These are phyloP conservation scores for Stephania japonica DNA, from an alignment of 164 flowering plant genomes.

Conservation along the genomic window DNA sequence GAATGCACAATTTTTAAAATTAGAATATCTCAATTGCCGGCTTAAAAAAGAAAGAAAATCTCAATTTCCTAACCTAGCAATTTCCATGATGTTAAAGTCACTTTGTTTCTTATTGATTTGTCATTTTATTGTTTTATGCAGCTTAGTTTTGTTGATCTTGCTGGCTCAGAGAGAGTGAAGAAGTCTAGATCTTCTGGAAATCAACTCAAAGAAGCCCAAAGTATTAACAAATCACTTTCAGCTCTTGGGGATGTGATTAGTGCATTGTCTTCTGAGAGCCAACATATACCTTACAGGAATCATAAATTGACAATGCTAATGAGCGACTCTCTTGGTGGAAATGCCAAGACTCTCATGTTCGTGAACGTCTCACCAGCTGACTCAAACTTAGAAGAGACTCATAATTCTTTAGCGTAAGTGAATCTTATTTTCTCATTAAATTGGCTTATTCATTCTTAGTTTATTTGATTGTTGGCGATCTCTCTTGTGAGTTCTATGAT, in stretches of 20 bases:
- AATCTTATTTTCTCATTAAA: not conserved
- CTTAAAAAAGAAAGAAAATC: too few species aligned
- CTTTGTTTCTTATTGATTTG: not conserved
- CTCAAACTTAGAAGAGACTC: slow-evolving; percentile 88
- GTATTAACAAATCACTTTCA: slow-evolving; percentile 95
- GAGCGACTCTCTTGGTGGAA: slow-evolving; percentile 99
- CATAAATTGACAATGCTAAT: slow-evolving; percentile 96
- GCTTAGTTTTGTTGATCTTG: slow-evolving; percentile 99
- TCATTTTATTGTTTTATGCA: slow-evolving; percentile 31
- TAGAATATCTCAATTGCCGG: not conserved
- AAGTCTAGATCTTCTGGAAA: slow-evolving; percentile 93
- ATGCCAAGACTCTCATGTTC: slow-evolving; percentile 97
- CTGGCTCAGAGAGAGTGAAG: slow-evolving; percentile 97
- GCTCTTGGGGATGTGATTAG: slow-evolving; percentile 98
- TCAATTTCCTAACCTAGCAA: not conserved
- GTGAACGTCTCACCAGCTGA: slow-evolving; percentile 95
- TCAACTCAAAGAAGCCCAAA: slow-evolving; percentile 96
- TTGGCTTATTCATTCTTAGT: not conserved
- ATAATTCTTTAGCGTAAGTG: slow-evolving; percentile 81
- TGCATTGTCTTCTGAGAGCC: slow-evolving; percentile 77
- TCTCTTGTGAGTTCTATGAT: not conserved
- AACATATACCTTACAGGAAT: slow-evolving; percentile 91
- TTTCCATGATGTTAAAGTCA: not conserved
- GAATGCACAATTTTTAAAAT: not conserved
- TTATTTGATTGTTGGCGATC: not conserved